Percentiles rank a stretch among this genome's conserved stretches.
These are phyloP conservation scores for Penicillium hesseltinei DNA, from an alignment of 2,329 filamentous ascomycete species.

Conservation along the genomic window DNA sequence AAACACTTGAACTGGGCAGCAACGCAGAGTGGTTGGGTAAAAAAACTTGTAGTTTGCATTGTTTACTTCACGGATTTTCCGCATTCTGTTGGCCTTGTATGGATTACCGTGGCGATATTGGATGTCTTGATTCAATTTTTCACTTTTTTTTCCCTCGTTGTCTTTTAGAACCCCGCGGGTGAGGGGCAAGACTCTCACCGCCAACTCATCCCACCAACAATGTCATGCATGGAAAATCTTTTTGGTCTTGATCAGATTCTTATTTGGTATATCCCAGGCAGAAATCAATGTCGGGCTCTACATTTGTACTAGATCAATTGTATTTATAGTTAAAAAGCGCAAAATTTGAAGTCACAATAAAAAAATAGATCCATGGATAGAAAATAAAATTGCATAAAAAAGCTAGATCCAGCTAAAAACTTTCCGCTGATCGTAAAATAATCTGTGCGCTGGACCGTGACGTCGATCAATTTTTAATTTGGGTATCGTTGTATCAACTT, in stretches of 20 bases:
- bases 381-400: not conserved
- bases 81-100: not conserved
- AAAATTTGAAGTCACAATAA: not conserved
- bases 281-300: constrained; percentile 3
- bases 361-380: not conserved
- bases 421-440: constrained; percentile 2
- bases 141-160: not conserved
- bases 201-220: constrained; percentile 21
- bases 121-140: not conserved
- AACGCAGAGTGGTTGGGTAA: constrained; percentile 32
- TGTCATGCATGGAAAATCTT: constrained; percentile 11
- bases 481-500: constrained; percentile 8
- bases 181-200: constrained; percentile 23
- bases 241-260: not conserved
- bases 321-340: not conserved
- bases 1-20: constrained; percentile 35
- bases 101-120: not conserved
- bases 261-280: not conserved
- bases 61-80: constrained; percentile 6
- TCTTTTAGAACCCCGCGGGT: constrained; percentile 14
- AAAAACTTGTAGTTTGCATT: constrained; percentile 11
- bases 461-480: constrained; percentile 9
- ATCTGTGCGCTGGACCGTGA: constrained; percentile 5
- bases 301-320: constrained; percentile 1
- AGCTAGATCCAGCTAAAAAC: not conserved